phyloP scores from a whole-genome alignment of 2,329 filamentous ascomycete genomes.

The Colletotrichum paranaense region DNA sequence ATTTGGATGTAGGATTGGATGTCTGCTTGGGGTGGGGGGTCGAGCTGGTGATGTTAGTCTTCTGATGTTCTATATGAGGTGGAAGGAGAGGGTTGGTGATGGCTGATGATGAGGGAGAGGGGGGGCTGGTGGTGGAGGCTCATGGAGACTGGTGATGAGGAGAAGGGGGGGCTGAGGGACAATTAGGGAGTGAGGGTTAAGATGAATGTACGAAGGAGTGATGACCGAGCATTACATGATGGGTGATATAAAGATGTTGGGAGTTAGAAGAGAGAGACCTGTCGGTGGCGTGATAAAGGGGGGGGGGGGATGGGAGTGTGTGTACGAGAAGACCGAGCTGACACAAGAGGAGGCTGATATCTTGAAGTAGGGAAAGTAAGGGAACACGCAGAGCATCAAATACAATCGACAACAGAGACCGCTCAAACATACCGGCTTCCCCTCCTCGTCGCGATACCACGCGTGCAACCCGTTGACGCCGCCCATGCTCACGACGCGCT shows the following conservation, averaged over 20 bases:
- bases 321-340: no score
- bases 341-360: no score
- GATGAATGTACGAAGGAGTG: no score
- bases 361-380: no score
- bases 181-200: no score
- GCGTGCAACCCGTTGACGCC: conserved; percentile 57
- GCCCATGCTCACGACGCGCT: conserved; percentile 57
- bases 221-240: not conserved
- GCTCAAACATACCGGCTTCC: conserved; percentile 43
- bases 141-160: not conserved
- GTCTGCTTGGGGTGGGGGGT: conserved; percentile 66
- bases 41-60: conserved; percentile 43
- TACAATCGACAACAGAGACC: not conserved
- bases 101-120: not conserved
- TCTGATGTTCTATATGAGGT: no score
- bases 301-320: no score
- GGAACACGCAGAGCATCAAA: no score
- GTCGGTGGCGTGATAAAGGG: no score
- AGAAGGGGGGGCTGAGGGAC: no score
- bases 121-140: not conserved
- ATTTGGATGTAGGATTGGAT: conserved; percentile 75
- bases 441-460: conserved; percentile 58
- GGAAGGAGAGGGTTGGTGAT: not conserved
- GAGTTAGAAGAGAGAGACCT: no score
- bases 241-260: rapidly evolving